Percentiles rank a stretch among this genome's conserved stretches.
Evolutionary conservation across 768 basidiomycete species (phyloP).

Genomic region (Kwoniella sp.): DNA sequence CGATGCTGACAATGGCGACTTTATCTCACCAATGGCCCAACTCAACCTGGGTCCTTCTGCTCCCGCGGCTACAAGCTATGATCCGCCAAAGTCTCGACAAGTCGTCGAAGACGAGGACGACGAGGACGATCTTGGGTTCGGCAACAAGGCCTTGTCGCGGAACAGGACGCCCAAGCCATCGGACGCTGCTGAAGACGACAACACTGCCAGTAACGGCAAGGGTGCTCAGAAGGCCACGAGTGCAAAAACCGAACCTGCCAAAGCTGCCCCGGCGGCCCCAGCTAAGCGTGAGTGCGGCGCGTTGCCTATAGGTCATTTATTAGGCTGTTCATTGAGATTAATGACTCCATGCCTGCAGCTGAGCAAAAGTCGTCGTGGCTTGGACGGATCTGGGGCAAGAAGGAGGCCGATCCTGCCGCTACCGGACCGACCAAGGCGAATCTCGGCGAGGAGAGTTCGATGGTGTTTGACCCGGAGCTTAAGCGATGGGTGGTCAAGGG

Average conservation of each 20-base stretch:
- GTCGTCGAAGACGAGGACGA: slow-evolving; percentile 57
- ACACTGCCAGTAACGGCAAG: background rate
- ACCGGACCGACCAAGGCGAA: slow-evolving; percentile 78
- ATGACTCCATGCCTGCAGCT: too few species aligned
- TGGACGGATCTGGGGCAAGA: slow-evolving; percentile 68
- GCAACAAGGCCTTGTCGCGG: slow-evolving; percentile 59
- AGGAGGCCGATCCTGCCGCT: slow-evolving; percentile 55
- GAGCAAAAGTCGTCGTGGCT: slow-evolving; percentile 58
- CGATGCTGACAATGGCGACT: slow-evolving; percentile 26
- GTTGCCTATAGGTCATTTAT: too few species aligned
- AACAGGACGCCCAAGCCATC: slow-evolving; percentile 29
- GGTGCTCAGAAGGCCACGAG: background rate
- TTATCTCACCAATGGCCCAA: slow-evolving; percentile 45
- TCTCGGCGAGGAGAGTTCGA: slow-evolving; percentile 81
- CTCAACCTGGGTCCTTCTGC: slow-evolving; percentile 19
- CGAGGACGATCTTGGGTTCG: slow-evolving; percentile 85
- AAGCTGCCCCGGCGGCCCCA: slow-evolving; percentile 5
- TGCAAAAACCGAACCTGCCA: slow-evolving; percentile 7
- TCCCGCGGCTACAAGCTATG: slow-evolving; percentile 4
- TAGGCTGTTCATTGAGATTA: too few species aligned
- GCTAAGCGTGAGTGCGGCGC: slow-evolving; percentile 14
- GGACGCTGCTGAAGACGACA: slow-evolving; percentile 46
- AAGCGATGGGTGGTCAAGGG: slow-evolving; percentile 96
- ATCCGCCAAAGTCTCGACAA: slow-evolving; percentile 3
- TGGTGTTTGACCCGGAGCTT: slow-evolving; percentile 91